Percentiles rank a stretch among this genome's conserved stretches.
Evolutionary conservation across 2,329 filamentous ascomycete genomes (phyloP).

Genomic region (Xylaria sp.): DNA sequence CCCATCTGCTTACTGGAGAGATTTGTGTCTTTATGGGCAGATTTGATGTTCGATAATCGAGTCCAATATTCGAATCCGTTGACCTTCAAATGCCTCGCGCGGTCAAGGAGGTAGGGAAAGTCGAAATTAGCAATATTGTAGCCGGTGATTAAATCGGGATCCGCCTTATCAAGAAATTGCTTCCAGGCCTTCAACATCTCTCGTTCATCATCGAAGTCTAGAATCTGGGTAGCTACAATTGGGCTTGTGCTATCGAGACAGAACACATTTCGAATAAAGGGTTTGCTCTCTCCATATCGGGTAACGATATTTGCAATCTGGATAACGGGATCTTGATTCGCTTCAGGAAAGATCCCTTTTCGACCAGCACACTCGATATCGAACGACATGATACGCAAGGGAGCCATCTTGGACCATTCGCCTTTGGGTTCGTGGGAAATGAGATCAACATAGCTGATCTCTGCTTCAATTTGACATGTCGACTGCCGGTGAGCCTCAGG

Average conservation of each 20-base stretch:
- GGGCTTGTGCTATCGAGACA: slow-evolving; percentile 89
- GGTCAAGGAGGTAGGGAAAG: slow-evolving; percentile 91
- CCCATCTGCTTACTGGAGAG: slow-evolving; percentile 99
- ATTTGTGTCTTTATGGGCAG: slow-evolving; percentile 77
- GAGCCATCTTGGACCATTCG: slow-evolving; percentile 98
- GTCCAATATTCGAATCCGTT: slow-evolving; percentile 85
- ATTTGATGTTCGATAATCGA: slow-evolving; percentile 72
- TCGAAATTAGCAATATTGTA: slow-evolving; percentile 99
- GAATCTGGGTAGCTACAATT: slow-evolving; percentile 92
- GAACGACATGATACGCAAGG: slow-evolving; percentile 89
- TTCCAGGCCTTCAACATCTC: slow-evolving; percentile 94
- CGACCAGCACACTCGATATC: slow-evolving; percentile 98
- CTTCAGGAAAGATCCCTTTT: slow-evolving; percentile 96
- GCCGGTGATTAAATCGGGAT: slow-evolving; percentile 96
- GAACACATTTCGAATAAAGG: slow-evolving; percentile 96
- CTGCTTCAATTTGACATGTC: slow-evolving; percentile 95
- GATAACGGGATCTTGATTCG: slow-evolving; percentile 90
- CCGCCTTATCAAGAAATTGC: slow-evolving; percentile 85
- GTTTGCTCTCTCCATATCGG: slow-evolving; percentile 91
- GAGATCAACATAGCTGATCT: slow-evolving; percentile 80
- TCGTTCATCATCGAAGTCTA: slow-evolving; percentile 80
- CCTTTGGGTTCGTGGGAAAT: slow-evolving; percentile 87
- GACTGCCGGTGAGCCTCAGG: slow-evolving; percentile 73
- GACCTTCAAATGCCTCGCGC: slow-evolving; percentile 84
- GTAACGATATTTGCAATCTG: slow-evolving; percentile 98